phyloP scores from a whole-genome alignment of 139 green algal species.

The Tetradesmus obliquus region DNA sequence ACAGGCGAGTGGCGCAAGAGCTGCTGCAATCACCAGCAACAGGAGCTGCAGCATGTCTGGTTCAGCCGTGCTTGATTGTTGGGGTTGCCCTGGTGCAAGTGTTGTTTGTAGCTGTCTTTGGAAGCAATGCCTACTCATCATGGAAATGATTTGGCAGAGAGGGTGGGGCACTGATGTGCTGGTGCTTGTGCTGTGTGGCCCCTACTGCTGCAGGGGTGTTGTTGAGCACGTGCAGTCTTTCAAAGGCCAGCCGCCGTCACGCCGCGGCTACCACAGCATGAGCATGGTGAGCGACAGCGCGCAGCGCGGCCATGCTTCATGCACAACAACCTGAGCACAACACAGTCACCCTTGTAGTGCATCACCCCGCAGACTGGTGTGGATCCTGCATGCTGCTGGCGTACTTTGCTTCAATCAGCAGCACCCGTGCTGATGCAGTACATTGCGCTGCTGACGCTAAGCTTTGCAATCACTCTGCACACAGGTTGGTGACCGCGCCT shows the following conservation, averaged over 20 bases:
- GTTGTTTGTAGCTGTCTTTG: no score
- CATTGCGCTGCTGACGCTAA: neutral
- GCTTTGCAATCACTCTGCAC: neutral
- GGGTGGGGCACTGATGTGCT: no score
- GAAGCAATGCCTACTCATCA: no score
- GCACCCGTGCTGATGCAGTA: neutral
- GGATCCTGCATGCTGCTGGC: no score
- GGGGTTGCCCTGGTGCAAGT: no score
- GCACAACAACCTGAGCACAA: neutral
- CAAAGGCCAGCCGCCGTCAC: neutral
- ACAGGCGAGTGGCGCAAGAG: neutral
- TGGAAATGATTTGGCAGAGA: no score
- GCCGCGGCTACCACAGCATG: slow-evolving; percentile 38
- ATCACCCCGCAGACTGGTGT: neutral
- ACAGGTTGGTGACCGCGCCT: slow-evolving; percentile 9
- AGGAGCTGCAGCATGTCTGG: no score
- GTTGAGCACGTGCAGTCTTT: neutral
- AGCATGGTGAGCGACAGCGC: neutral
- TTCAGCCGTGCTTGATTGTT: no score
- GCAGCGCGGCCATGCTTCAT: no score
- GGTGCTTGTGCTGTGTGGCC: neutral
- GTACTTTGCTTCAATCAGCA: no score
- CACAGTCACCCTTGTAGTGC: neutral
- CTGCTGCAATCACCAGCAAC: neutral
- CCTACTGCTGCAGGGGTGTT: neutral